These are phyloP conservation scores for Cercospora berteroae DNA, from an alignment of 2,329 filamentous ascomycete genomes.

Conservation along the genomic window DNA sequence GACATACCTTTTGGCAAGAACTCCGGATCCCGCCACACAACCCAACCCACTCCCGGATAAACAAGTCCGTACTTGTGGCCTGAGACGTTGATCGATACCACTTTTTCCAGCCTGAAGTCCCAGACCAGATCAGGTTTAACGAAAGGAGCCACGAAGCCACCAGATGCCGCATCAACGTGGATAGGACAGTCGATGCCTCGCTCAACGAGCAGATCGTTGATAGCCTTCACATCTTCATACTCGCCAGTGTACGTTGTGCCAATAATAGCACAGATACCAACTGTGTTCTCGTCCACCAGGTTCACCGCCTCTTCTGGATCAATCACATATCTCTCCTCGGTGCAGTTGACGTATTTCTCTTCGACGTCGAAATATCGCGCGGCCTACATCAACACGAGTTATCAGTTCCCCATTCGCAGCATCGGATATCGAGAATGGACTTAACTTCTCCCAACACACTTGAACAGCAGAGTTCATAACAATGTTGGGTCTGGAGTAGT, in stretches of 20 bases:
- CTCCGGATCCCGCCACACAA: constrained; percentile 80
- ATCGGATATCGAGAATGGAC: neutral
- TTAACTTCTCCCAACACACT: constrained; percentile 90
- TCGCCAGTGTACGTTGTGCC: constrained; percentile 94
- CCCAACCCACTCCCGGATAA: constrained; percentile 93
- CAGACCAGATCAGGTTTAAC: constrained; percentile 78
- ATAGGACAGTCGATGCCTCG: constrained; percentile 77
- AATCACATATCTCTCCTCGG: constrained; percentile 60
- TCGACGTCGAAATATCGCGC: constrained; percentile 67
- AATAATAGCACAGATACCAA: constrained; percentile 88
- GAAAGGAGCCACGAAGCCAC: constrained; percentile 91
- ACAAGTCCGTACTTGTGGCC: constrained; percentile 83
- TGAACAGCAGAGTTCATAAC: constrained; percentile 96
- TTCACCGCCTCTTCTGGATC: constrained; percentile 62
- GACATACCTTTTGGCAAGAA: constrained; percentile 65
- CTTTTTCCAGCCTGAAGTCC: constrained; percentile 88
- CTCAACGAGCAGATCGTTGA: constrained; percentile 82
- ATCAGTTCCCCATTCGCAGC: neutral
- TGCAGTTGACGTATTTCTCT: constrained; percentile 73
- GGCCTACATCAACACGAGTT: neutral
- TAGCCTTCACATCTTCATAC: constrained; percentile 88
- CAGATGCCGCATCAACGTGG: constrained; percentile 88
- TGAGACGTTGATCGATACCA: constrained; percentile 90
- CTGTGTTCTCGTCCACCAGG: constrained; percentile 67
- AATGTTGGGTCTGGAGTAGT: constrained; percentile 78